A percentile compares a stretch with the other conserved stretches of the same genome.
phyloP scores from a whole-genome alignment of 106 monocot genomes.

The Triglochin maritima region DNA sequence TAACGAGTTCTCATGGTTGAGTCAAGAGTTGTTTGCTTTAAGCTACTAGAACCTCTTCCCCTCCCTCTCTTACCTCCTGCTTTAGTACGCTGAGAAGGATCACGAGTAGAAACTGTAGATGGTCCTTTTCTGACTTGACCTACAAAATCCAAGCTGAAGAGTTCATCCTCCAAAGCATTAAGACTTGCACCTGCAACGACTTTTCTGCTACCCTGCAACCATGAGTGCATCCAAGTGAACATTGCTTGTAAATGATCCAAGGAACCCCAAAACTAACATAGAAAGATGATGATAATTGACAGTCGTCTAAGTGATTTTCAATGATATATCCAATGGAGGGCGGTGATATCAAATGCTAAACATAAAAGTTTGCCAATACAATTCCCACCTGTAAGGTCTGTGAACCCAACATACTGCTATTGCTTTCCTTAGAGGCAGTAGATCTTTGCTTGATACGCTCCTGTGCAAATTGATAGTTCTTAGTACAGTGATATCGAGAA shows the following conservation, averaged over 20 bases:
- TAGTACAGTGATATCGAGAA: background rate
- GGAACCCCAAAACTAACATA: background rate
- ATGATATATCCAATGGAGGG: too few relatives aligned
- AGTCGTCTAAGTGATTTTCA: too few relatives aligned
- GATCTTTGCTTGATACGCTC: slow-evolving; percentile 83
- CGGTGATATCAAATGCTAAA: too few relatives aligned
- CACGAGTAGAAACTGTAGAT: slow-evolving; percentile 19
- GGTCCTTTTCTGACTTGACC: slow-evolving; percentile 33
- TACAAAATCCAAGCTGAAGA: slow-evolving; percentile 31
- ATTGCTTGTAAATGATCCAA: too few relatives aligned
- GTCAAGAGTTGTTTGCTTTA: slow-evolving; percentile 83
- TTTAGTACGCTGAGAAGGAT: slow-evolving; percentile 17
- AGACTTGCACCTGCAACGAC: slow-evolving; percentile 18
- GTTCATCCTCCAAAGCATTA: slow-evolving; percentile 74
- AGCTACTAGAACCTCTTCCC: slow-evolving; percentile 57
- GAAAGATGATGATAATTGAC: background rate
- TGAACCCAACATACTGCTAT: slow-evolving; percentile 24
- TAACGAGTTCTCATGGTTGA: slow-evolving; percentile 31
- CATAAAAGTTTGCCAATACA: background rate
- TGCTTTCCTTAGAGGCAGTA: slow-evolving; percentile 31
- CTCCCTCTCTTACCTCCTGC: slow-evolving; percentile 53
- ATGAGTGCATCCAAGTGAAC: background rate
- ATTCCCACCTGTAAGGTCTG: slow-evolving; percentile 30
- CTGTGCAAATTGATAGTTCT: slow-evolving; percentile 25
- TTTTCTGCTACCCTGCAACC: slow-evolving; percentile 44